A percentile compares a stretch with the other conserved stretches of the same genome.
phyloP scores from a whole-genome alignment of 176 grass and related monocot species.

The Microstegium vimineum region DNA sequence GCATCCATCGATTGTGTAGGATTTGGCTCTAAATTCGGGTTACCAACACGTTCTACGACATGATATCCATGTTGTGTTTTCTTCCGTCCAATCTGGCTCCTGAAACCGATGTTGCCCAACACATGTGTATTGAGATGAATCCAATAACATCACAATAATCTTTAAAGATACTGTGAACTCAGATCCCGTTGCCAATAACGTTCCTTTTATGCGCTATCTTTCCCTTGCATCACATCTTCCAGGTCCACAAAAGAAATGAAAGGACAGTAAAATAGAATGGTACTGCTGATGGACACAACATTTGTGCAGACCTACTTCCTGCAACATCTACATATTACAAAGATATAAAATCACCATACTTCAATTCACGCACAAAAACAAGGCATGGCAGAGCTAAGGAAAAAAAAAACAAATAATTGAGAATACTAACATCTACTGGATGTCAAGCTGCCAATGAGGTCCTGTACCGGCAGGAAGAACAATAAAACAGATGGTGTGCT shows the following conservation, averaged over 20 bases:
- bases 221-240: not conserved
- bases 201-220: no score
- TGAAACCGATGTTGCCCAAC: no score
- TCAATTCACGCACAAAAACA: not conserved
- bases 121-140: no score
- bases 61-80: no score
- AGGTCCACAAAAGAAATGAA: not conserved
- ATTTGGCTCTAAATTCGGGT: not conserved
- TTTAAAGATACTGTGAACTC: no score
- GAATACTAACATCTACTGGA: constrained; percentile 8
- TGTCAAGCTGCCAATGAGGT: not conserved
- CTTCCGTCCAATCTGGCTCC: no score
- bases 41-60: no score
- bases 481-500: constrained; percentile 7
- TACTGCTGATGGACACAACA: not conserved
- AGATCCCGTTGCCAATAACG: no score
- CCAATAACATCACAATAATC: no score
- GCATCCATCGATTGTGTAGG: not conserved
- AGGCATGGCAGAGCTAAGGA: not conserved
- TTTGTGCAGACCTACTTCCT: not conserved
- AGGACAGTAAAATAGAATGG: not conserved
- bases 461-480: constrained; percentile 6
- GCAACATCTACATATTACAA: not conserved
- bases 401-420: constrained; percentile 12
- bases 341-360: not conserved